Evolutionary conservation across 1,139 yeast genomes (phyloP).

Genomic region (Meyerozyma guilliermondii): DNA sequence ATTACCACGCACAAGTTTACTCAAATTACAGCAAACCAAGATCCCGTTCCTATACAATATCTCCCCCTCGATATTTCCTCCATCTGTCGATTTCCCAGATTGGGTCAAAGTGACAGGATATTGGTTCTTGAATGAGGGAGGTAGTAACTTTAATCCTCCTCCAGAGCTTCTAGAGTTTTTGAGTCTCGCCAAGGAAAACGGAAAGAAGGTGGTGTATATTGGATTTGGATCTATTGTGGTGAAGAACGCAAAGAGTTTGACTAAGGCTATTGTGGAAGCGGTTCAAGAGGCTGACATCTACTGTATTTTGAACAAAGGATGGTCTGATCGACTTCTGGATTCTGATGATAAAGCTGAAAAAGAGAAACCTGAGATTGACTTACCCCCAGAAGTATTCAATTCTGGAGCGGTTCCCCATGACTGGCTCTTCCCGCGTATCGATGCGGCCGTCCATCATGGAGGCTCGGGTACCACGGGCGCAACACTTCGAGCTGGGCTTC

Average conservation of each 20-base stretch:
- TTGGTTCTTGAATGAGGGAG: slow-evolving; percentile 85
- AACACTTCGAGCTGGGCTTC: slow-evolving; percentile 75
- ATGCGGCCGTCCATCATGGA: slow-evolving; percentile 96
- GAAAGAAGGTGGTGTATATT: slow-evolving; percentile 75
- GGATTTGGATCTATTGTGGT: slow-evolving; percentile 97
- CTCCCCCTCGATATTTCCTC: slow-evolving; percentile 84
- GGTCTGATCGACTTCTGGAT: slow-evolving; percentile 71
- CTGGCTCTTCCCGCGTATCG: slow-evolving; percentile 85
- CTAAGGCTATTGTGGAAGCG: slow-evolving; percentile 73
- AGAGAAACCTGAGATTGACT: slow-evolving; percentile 41
- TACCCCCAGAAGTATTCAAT: slow-evolving; percentile 68
- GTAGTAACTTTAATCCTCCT: slow-evolving; percentile 60
- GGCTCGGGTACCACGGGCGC: slow-evolving; percentile 99
- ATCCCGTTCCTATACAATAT: slow-evolving; percentile 88
- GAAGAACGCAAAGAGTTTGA: slow-evolving; percentile 70
- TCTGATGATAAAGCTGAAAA: slow-evolving; percentile 19
- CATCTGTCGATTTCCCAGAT: slow-evolving; percentile 88
- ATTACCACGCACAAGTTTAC: slow-evolving; percentile 66
- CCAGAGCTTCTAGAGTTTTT: slow-evolving; percentile 56
- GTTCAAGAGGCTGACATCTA: slow-evolving; percentile 75
- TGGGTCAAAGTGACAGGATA: slow-evolving; percentile 95
- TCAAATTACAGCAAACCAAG: slow-evolving; percentile 64
- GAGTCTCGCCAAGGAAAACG: slow-evolving; percentile 51
- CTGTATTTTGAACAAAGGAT: slow-evolving; percentile 87
- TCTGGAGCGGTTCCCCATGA: slow-evolving; percentile 84